A percentile compares a stretch with the other conserved stretches of the same genome.
Conservation (phyloP, 139 green algal species). For the Protoeuglena noctilucae region DNA sequence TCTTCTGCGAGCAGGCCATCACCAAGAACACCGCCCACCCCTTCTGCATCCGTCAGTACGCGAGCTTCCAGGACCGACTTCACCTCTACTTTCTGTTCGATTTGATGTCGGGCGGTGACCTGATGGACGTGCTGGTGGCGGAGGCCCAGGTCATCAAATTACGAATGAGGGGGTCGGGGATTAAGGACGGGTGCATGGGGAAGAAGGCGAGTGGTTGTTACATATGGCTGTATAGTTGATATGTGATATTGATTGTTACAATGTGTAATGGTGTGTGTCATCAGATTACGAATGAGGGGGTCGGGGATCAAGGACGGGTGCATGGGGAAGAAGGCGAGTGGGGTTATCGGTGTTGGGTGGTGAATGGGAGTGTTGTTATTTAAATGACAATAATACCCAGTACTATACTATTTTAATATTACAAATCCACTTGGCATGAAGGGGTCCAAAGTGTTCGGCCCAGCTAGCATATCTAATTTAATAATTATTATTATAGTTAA, state of each 20-base stretch:
- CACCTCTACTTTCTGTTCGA: slow-evolving; percentile 94
- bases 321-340: slow-evolving; percentile 31
- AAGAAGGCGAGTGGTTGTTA: too few species aligned
- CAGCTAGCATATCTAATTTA: too few species aligned
- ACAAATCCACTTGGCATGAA: too few species aligned
- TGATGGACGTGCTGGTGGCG: slow-evolving; percentile 88
- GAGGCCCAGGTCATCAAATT: slow-evolving; percentile 69
- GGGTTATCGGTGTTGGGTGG: too few species aligned
- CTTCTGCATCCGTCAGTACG: slow-evolving; percentile 90
- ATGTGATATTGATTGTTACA: too few species aligned
- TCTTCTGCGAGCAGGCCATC: slow-evolving; percentile 90
- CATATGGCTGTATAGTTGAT: too few species aligned
- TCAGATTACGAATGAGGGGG: slow-evolving; percentile 26
- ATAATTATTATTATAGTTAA: too few species aligned
- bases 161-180: slow-evolving; percentile 16
- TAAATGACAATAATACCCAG: too few species aligned
- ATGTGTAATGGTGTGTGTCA: too few species aligned
- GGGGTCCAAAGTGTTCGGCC: too few species aligned
- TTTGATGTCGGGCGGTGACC: slow-evolving; percentile 75
- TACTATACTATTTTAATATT: too few species aligned
- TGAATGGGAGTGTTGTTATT: too few species aligned
- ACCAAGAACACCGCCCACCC: slow-evolving; percentile 79
- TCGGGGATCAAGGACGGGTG: slow-evolving; percentile 25
- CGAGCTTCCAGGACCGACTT: slow-evolving; percentile 75
- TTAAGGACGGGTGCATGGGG: slow-evolving; percentile 27